Percentiles rank a stretch among this genome's conserved stretches.
Evolutionary conservation across 768 basidiomycete genomes (phyloP).

Genomic region (Lactarius evosmus): DNA sequence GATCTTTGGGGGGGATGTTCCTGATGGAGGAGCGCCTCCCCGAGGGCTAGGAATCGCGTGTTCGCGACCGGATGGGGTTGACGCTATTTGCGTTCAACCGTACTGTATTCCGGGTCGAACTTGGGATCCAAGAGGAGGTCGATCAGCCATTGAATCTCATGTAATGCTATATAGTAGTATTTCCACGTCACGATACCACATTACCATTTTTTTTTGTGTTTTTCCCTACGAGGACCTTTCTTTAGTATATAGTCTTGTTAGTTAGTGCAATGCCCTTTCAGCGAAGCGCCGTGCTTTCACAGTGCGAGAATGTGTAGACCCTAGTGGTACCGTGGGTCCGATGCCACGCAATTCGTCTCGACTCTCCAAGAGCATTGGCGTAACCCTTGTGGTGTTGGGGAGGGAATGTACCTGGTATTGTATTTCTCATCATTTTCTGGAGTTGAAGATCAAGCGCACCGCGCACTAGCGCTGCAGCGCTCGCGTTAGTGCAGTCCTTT

Average conservation of each 20-base stretch:
- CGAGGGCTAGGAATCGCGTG: conserved; percentile 64
- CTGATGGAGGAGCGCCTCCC: conserved; percentile 68
- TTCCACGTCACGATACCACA: too few species aligned
- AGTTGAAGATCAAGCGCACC: too few species aligned
- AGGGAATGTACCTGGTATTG: too few species aligned
- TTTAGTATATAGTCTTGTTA: neutral
- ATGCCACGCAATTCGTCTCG: too few species aligned
- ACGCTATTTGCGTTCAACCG: conserved; percentile 56
- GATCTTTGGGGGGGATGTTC: conserved; percentile 61
- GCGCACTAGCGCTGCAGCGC: too few species aligned
- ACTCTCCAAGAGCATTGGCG: too few species aligned
- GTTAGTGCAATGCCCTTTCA: neutral
- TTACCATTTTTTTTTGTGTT: too few species aligned
- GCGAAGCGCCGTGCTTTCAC: neutral
- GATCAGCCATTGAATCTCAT: conserved; percentile 11
- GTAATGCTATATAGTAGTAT: too few species aligned
- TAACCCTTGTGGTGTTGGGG: too few species aligned
- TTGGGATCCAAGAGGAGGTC: conserved; percentile 35
- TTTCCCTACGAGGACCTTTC: neutral
- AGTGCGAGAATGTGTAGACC: neutral
- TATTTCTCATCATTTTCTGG: too few species aligned
- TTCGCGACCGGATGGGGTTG: conserved; percentile 52
- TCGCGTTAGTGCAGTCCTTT: too few species aligned
- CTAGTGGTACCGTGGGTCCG: neutral
- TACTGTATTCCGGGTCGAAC: conserved; percentile 33